These are phyloP conservation scores for Fusarium nanum DNA, from an alignment of 2,329 filamentous ascomycete genomes.

Conservation along the genomic window DNA sequence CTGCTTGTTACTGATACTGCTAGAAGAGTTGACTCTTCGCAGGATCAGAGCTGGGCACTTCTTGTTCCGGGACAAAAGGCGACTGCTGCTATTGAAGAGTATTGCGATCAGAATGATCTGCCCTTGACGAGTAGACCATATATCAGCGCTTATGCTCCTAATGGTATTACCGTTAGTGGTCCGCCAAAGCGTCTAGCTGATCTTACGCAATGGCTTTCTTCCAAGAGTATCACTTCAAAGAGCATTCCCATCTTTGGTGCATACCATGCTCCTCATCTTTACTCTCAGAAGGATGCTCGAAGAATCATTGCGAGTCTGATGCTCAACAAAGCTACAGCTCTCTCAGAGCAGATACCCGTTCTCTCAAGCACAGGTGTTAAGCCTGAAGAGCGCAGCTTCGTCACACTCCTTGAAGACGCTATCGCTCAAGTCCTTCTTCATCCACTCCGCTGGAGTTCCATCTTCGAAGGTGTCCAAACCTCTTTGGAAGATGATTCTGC, in stretches of 20 bases:
- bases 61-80: constrained; percentile 29
- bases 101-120: not conserved
- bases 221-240: constrained; percentile 17
- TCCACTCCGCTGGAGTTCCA: constrained; percentile 28
- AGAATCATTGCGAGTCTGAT: constrained; percentile 13
- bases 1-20: constrained; percentile 32
- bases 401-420: constrained; percentile 24
- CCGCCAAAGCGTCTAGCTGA: constrained; percentile 29
- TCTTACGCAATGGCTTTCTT: constrained; percentile 9
- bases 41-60: constrained; percentile 34
- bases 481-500: constrained; percentile 2
- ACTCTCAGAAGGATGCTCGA: constrained; percentile 28
- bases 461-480: constrained; percentile 17
- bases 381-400: constrained; percentile 28
- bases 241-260: constrained; percentile 35
- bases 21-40: constrained; percentile 8
- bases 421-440: constrained; percentile 25
- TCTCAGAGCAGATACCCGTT: constrained; percentile 15
- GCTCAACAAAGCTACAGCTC: not conserved
- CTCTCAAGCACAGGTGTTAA: constrained; percentile 15
- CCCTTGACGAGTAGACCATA: constrained; percentile 34
- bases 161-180: constrained; percentile 35
- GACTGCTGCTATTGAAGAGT: constrained; percentile 7
- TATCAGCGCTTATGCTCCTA: constrained; percentile 38
- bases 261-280: constrained; percentile 38